These are phyloP conservation scores for Linaria vulgaris DNA, from an alignment of 257 asterid genomes.

Conservation along the genomic window DNA sequence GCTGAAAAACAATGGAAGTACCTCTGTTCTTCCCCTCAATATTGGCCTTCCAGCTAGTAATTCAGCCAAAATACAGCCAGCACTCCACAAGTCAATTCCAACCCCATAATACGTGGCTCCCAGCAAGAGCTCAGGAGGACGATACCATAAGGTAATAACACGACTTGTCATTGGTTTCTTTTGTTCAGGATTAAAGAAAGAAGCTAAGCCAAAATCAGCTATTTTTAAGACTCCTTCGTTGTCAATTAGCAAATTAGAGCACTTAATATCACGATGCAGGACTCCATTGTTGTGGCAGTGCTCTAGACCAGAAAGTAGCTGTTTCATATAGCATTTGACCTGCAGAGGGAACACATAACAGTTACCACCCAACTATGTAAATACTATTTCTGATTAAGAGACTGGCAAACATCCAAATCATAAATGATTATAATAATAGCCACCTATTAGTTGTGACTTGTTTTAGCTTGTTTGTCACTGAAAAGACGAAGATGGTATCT, in stretches of 20 bases:
- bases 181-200: neutral
- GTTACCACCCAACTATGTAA: constrained; percentile 16
- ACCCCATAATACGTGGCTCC: neutral
- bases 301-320: neutral
- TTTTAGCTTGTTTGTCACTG: neutral
- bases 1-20: no score
- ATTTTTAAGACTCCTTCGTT: neutral
- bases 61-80: neutral
- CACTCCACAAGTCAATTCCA: constrained; percentile 1
- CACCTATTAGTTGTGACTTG: neutral
- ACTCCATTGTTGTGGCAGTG: neutral
- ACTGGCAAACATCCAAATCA: neutral
- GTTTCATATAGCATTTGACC: neutral
- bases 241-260: neutral
- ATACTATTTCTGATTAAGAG: neutral
- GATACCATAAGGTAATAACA: neutral
- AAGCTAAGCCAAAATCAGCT: neutral
- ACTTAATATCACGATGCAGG: neutral
- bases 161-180: neutral
- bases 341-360: constrained; percentile 14
- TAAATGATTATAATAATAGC: neutral
- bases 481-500: neutral
- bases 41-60: neutral
- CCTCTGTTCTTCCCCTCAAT: neutral
- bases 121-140: neutral